phyloP scores from a whole-genome alignment of 2,329 filamentous ascomycete species.

The Anisogramma anomala region DNA sequence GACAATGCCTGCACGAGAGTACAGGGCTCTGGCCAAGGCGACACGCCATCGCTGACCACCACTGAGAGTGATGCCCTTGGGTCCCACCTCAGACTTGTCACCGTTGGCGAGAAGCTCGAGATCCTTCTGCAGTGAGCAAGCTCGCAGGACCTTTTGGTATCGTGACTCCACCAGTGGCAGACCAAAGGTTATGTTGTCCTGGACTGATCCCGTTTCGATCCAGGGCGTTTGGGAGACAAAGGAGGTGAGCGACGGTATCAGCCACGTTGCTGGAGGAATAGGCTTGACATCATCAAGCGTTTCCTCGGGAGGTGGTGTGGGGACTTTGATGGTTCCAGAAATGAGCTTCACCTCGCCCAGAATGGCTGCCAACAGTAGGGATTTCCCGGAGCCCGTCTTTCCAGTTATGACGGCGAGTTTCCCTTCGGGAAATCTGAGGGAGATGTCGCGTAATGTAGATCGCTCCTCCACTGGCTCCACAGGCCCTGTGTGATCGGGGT shows the following conservation, averaged over 20 bases:
- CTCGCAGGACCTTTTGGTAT: conserved; percentile 35
- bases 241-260: conserved; percentile 28
- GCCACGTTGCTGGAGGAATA: conserved; percentile 22
- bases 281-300: conserved; percentile 15
- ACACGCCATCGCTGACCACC: conserved; percentile 36
- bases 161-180: conserved; percentile 26
- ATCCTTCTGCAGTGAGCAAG: conserved; percentile 33
- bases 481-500: conserved; percentile 14
- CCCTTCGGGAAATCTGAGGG: conserved; percentile 23
- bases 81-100: conserved; percentile 32
- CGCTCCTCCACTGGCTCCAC: conserved; percentile 17
- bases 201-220: conserved; percentile 34
- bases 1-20: conserved; percentile 32
- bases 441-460: conserved; percentile 24
- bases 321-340: conserved; percentile 22
- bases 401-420: conserved; percentile 27
- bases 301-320: conserved; percentile 17
- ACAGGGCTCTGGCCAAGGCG: conserved; percentile 34
- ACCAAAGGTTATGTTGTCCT: conserved; percentile 35
- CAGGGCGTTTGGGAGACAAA: conserved; percentile 37
- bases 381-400: conserved; percentile 30
- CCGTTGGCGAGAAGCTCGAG: conserved; percentile 30
- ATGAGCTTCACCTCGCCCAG: conserved; percentile 29
- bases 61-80: conserved; percentile 31
- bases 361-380: conserved; percentile 27